These are phyloP conservation scores for Tremella fuciformis DNA, from an alignment of 768 basidiomycete species.

Conservation along the genomic window DNA sequence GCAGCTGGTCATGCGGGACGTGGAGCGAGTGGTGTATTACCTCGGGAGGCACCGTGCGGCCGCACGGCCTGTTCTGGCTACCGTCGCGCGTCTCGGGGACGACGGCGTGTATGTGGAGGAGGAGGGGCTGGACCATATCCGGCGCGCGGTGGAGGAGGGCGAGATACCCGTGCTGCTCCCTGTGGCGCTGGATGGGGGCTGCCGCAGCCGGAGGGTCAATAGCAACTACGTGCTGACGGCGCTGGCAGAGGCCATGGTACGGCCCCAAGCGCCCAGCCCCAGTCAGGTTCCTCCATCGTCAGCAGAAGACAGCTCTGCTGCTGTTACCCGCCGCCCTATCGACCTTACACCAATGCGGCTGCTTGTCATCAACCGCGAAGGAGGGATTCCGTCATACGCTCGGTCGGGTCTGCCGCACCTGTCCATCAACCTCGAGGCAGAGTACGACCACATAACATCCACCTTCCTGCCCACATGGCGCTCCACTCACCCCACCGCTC, in stretches of 20 bases:
- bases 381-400: slow-evolving; percentile 95
- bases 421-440: slow-evolving; percentile 86
- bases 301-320: slow-evolving; percentile 53
- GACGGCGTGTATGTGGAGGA: slow-evolving; percentile 62
- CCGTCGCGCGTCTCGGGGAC: slow-evolving; percentile 58
- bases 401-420: slow-evolving; percentile 92
- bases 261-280: background rate
- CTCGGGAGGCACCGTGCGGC: slow-evolving; percentile 81
- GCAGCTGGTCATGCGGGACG: slow-evolving; percentile 62
- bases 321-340: slow-evolving; percentile 52
- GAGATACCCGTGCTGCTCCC: slow-evolving; percentile 96
- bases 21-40: slow-evolving; percentile 74
- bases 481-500: slow-evolving; percentile 73
- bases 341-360: slow-evolving; percentile 91
- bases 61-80: slow-evolving; percentile 82
- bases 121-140: slow-evolving; percentile 75
- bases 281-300: background rate
- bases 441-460: slow-evolving; percentile 75
- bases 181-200: slow-evolving; percentile 85
- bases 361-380: slow-evolving; percentile 96
- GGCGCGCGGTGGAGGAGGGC: slow-evolving; percentile 82
- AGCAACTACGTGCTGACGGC: slow-evolving; percentile 86
- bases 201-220: slow-evolving; percentile 76
- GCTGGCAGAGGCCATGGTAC: slow-evolving; percentile 77
- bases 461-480: slow-evolving; percentile 80